Percentiles rank a stretch among this genome's conserved stretches.
phyloP scores from a whole-genome alignment of 306 rosid genomes.

The Citrullus mucosospermus region DNA sequence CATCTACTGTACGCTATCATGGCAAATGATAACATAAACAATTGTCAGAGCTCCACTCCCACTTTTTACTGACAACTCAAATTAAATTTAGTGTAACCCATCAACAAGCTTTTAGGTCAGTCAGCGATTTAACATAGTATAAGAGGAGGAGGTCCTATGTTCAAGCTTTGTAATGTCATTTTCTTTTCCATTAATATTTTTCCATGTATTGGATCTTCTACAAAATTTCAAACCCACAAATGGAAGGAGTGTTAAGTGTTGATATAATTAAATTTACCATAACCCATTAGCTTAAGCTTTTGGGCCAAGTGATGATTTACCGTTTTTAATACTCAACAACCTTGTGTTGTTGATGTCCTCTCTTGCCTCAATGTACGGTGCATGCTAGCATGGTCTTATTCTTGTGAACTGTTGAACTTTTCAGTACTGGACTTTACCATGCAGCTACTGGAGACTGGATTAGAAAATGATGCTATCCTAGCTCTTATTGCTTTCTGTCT shows the following conservation, averaged over 20 bases:
- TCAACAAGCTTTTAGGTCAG: too few relatives aligned
- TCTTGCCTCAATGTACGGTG: background rate
- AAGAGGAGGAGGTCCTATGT: too few relatives aligned
- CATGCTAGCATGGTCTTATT: background rate
- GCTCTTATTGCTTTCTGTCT: constrained; percentile 66
- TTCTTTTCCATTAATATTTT: too few relatives aligned
- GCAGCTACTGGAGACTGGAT: constrained; percentile 71
- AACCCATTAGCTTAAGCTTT: too few relatives aligned
- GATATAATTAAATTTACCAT: too few relatives aligned
- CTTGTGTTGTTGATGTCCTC: background rate
- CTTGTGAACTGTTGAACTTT: constrained; percentile 17
- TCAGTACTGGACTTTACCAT: constrained; percentile 87
- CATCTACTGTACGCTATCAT: background rate
- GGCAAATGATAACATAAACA: background rate
- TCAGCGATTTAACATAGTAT: too few relatives aligned
- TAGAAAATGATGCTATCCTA: constrained; percentile 64
- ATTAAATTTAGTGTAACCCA: too few relatives aligned
- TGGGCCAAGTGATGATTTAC: too few relatives aligned
- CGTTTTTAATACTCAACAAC: background rate
- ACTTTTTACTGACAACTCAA: background rate
- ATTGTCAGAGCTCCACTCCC: background rate
- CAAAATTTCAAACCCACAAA: too few relatives aligned
- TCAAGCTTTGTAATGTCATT: too few relatives aligned
- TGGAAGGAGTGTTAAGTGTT: too few relatives aligned
- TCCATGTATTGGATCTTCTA: too few relatives aligned